A percentile compares a stretch with the other conserved stretches of the same genome.
Evolutionary conservation across 2,329 filamentous ascomycete genomes (phyloP).

Genomic region (Tolypocladium pustulatum): DNA sequence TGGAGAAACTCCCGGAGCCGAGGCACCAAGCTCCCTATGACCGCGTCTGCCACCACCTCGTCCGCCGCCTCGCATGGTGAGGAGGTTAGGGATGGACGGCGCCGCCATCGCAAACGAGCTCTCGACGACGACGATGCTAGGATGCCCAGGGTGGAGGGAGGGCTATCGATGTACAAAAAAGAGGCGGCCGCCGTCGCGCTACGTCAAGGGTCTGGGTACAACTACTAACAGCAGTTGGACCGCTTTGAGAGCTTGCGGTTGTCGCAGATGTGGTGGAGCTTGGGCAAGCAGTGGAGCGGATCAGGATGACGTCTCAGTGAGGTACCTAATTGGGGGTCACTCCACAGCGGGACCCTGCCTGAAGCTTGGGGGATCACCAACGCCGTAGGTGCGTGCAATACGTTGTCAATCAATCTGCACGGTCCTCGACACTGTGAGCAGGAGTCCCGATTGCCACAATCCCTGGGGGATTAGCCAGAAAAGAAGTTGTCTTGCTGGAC

Average conservation of each 20-base stretch:
- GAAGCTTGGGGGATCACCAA: not conserved
- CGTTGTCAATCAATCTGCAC: not conserved
- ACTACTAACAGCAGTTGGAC: not conserved
- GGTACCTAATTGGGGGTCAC: not conserved
- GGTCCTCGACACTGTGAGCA: not conserved
- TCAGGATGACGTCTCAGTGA: not conserved
- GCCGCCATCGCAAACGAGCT: conserved; percentile 46
- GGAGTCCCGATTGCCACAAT: not conserved
- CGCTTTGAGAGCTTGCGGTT: not conserved
- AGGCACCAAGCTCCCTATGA: conserved; percentile 11
- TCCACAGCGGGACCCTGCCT: not conserved
- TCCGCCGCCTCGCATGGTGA: conserved; percentile 35
- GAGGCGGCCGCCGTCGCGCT: not conserved
- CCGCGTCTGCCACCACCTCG: conserved; percentile 29
- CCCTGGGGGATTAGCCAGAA: not conserved
- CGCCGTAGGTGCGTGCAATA: not conserved
- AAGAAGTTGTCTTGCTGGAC: not conserved
- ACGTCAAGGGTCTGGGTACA: not conserved
- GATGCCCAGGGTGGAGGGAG: not conserved
- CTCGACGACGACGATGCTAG: not conserved
- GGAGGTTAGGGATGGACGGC: conserved; percentile 69
- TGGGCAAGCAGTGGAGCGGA: not conserved
- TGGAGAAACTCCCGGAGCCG: conserved; percentile 30
- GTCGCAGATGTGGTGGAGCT: not conserved
- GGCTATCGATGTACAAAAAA: not conserved